phyloP scores from a whole-genome alignment of 2,329 filamentous ascomycete species.

The Nemania sp. region DNA sequence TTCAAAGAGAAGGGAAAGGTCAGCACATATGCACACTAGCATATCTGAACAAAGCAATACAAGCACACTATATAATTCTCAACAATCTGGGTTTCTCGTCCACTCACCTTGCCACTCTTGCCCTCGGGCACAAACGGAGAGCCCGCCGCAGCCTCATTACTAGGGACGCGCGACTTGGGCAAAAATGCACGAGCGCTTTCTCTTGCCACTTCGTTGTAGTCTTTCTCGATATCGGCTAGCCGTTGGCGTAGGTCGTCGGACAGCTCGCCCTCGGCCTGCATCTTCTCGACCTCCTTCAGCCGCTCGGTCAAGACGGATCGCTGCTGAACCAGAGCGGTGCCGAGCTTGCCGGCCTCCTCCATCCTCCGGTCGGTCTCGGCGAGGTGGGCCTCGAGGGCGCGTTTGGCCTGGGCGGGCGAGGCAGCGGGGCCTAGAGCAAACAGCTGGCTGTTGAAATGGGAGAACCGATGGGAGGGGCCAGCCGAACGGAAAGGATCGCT shows the following conservation, averaged over 20 bases:
- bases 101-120: slow-evolving; percentile 56
- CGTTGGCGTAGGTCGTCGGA: slow-evolving; percentile 80
- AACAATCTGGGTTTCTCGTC: too few relatives aligned
- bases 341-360: slow-evolving; percentile 83
- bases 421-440: slow-evolving; percentile 76
- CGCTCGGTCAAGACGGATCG: slow-evolving; percentile 80
- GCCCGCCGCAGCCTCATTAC: slow-evolving; percentile 60
- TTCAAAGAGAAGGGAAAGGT: slow-evolving; percentile 22
- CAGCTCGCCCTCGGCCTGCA: slow-evolving; percentile 76
- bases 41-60: too few relatives aligned
- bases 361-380: slow-evolving; percentile 90
- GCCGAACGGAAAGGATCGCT: slow-evolving; percentile 63
- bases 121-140: slow-evolving; percentile 59
- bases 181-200: slow-evolving; percentile 89
- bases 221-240: slow-evolving; percentile 84
- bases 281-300: slow-evolving; percentile 80
- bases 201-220: slow-evolving; percentile 90
- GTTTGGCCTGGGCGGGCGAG: slow-evolving; percentile 84
- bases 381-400: slow-evolving; percentile 86
- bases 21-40: slow-evolving; percentile 13
- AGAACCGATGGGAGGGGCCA: slow-evolving; percentile 64
- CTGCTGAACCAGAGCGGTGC: slow-evolving; percentile 84
- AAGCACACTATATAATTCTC: too few relatives aligned
- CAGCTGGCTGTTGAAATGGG: slow-evolving; percentile 77
- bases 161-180: slow-evolving; percentile 78